These are phyloP conservation scores for Leishmania arabica DNA, from an alignment of 208 protist species.

Conservation along the genomic window DNA sequence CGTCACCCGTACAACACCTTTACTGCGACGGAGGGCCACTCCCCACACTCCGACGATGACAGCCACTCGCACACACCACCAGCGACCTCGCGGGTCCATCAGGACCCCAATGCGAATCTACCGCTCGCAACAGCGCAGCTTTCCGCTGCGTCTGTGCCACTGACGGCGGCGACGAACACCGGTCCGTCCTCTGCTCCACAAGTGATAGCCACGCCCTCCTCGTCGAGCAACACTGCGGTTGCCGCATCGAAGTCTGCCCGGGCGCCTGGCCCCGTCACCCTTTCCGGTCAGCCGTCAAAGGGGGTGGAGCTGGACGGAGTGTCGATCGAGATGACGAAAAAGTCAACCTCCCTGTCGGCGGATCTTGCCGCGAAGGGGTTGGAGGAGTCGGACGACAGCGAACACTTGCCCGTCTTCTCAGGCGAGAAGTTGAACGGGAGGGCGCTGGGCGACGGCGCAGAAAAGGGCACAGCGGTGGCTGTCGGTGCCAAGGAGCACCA, in stretches of 20 bases:
- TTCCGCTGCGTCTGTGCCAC: constrained; percentile 3
- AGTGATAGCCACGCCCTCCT: neutral
- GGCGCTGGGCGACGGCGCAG: neutral
- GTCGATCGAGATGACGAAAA: constrained; percentile 14
- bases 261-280: neutral
- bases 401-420: neutral
- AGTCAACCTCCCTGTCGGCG: neutral
- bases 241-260: neutral
- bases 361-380: neutral
- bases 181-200: neutral
- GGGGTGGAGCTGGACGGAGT: constrained; percentile 10
- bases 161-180: neutral
- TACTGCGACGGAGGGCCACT: neutral
- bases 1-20: neutral
- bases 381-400: constrained; percentile 5
- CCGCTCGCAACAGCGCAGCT: neutral
- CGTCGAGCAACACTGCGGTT: neutral
- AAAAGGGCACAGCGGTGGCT: neutral
- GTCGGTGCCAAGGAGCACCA: constrained; percentile 25
- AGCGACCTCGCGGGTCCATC: neutral
- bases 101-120: constrained; percentile 6
- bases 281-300: constrained; percentile 6
- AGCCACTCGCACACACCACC: neutral
- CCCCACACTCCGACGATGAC: neutral
- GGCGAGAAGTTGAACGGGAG: constrained; percentile 5